Evolutionary conservation across 805 yeast genomes (phyloP).

Genomic region (Torulaspora maleeae): DNA sequence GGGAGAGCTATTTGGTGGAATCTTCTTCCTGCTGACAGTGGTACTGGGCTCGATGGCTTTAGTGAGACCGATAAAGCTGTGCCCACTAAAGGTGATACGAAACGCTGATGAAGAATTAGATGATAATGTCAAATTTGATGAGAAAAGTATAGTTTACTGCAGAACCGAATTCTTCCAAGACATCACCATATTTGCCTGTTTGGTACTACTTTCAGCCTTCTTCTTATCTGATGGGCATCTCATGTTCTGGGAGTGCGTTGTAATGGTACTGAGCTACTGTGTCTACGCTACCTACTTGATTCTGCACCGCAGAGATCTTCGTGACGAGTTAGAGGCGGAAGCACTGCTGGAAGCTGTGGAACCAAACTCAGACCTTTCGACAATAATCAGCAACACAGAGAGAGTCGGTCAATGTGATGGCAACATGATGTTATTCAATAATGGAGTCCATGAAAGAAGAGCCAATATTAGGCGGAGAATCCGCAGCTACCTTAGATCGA

Average conservation of each 20-base stretch:
- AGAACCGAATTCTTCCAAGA: constrained; percentile 55
- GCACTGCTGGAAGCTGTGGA: not conserved
- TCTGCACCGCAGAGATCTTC: constrained; percentile 23
- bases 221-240: constrained; percentile 54
- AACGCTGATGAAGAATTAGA: not conserved
- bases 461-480: constrained; percentile 19
- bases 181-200: constrained; percentile 47
- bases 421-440: constrained; percentile 17
- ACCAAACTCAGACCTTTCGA: constrained; percentile 8
- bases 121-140: constrained; percentile 4
- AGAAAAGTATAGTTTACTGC: constrained; percentile 27
- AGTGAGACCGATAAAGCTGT: constrained; percentile 57
- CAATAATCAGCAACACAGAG: constrained; percentile 10
- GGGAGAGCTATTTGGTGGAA: constrained; percentile 89
- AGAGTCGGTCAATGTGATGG: constrained; percentile 3
- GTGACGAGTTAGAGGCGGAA: not conserved
- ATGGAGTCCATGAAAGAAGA: constrained; percentile 19
- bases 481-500: constrained; percentile 22
- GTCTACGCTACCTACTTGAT: constrained; percentile 51
- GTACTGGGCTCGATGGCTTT: constrained; percentile 77
- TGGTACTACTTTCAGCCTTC: constrained; percentile 48
- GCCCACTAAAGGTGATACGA: constrained; percentile 11
- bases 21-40: constrained; percentile 72
- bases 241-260: constrained; percentile 49
- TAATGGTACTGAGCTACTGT: constrained; percentile 54